phyloP scores from a whole-genome alignment of 2,329 filamentous ascomycete genomes.

The Tolypocladium cylindrosporum region DNA sequence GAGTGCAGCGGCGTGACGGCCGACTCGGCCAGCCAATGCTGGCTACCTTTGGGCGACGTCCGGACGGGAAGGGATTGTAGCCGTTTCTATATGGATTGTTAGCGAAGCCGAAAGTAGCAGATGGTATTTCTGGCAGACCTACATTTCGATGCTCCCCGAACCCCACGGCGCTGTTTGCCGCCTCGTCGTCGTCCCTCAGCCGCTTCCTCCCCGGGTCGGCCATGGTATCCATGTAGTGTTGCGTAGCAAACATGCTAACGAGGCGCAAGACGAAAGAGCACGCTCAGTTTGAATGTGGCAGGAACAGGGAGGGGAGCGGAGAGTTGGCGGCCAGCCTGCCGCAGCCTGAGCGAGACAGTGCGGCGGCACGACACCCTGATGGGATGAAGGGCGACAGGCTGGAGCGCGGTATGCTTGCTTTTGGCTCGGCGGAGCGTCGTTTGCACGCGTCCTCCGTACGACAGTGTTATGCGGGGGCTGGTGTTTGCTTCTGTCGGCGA shows the following conservation, averaged over 20 bases:
- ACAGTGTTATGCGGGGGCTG: background rate
- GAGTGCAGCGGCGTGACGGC: slow-evolving; percentile 30
- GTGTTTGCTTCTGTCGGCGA: background rate
- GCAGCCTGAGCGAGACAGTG: background rate
- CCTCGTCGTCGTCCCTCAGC: slow-evolving; percentile 33
- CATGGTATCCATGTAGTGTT: slow-evolving; percentile 19
- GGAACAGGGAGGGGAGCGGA: too few species aligned
- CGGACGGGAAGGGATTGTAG: slow-evolving; percentile 42
- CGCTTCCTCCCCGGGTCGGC: slow-evolving; percentile 32
- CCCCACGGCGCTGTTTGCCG: slow-evolving; percentile 25
- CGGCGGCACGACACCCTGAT: background rate
- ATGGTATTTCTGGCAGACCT: slow-evolving; percentile 11
- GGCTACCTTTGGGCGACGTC: slow-evolving; percentile 26
- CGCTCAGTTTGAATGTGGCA: background rate
- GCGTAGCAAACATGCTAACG: slow-evolving; percentile 26
- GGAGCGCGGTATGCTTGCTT: background rate
- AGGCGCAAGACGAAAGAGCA: background rate
- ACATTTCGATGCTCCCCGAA: slow-evolving; percentile 43
- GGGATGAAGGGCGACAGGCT: background rate
- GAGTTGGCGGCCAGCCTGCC: background rate
- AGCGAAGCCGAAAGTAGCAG: slow-evolving; percentile 1
- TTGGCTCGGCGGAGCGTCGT: background rate
- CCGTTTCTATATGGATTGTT: slow-evolving; percentile 35
- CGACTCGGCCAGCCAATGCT: slow-evolving; percentile 18
- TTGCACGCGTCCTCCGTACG: background rate